Base-by-base conservation (phyloP, 441 rosid species). In the Eruca vesicaria region DNA sequence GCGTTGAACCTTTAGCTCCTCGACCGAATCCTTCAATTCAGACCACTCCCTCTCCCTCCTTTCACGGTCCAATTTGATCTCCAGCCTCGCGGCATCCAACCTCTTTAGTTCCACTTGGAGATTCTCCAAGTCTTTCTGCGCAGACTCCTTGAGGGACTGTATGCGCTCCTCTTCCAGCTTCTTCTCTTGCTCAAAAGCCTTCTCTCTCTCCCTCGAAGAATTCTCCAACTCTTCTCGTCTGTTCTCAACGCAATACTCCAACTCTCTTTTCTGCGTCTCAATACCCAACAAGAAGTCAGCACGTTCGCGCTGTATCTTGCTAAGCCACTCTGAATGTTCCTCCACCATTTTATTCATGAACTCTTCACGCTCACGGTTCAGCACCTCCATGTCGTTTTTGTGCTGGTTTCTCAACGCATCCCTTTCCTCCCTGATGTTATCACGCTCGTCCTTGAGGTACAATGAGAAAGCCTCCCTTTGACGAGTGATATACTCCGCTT, bases 251-350 rank as follows among this genome's bases (percentile, higher is more conserved):
- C 90, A 87, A 71, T 85, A 83, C 78, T 91, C 96, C 77, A 95
- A 55, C 78, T 95, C 97, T 68, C 86, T 86, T 81, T 89, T 91
- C 74, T 84, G 95, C 85, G 86, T 81, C 86, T 91, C 99, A 82
- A 90, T 89, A 14, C 89, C 97, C 77, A 89, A 79, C 69, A 88
- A 75, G 78, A 93, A 88, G 63, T 89, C 91, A 21, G 89, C 86
- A 36, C 94, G 97, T 78, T 95, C 99, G 19, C 87, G 85, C 57
- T 95, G 97, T 81, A 91, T 86, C 83, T 88, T 89, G 83, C 74
- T 87, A 83, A 90, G 87, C 97, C 91, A 93, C 74, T 93, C 92
- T 66, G 97, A 79, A 74, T 83, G 97, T 60, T 91, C 99, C 63
- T 78, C 84, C 55, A 72, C 85, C 90, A 90, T 91, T 77, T 86